Evolutionary conservation across 2,329 filamentous ascomycete genomes (phyloP), one percentile per base, ranked within the genome.

Genomic region (Fusarium clavum): DNA sequence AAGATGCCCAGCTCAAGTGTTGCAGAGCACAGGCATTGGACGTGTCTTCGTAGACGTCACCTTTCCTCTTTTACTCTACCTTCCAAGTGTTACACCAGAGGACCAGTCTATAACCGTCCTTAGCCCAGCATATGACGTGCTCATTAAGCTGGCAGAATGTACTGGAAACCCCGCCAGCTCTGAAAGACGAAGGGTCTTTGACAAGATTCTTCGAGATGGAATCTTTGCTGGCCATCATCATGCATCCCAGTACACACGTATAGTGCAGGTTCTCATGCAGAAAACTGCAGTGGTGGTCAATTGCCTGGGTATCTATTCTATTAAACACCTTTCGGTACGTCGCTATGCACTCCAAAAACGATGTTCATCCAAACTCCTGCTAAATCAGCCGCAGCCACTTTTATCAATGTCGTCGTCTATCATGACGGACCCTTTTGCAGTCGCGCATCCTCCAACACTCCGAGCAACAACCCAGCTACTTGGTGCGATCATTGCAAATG

Each of bases 11-110:
- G 68, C 80, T 3, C 75, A 79, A 7, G 82, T 91, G 4, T 83
- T 94, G 46, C 78, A 78, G 14, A 83, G 84, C 47, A 92, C 89
- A 0, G 92, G 92, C 1, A 86, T 95, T 10, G 86, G 85, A 24
- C 81, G 85, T 16, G 86, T 95, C 27, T 91, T 95, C 65, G 86
- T 91, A 73, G 87, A 93, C 22, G 87, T 90, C 5, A 80, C 93
- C 3, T 86, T 90, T 69, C 92, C 93, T 1, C 89, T 90, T 38
- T 85, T 97, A n/a, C 85, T 91, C 10, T 92, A 90, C 73, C 84
- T 97, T 8, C 94, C 95, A 1, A 88, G 86, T 14, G 82, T 97
- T 44, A 97, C 93, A 0, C 89, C 92, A 1, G 91, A 93, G 74
- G 77, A 84, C 0, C 92, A 96, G 59, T 92, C 92, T 6, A 76